Base-by-base conservation (phyloP, 108 stramenopile species). In the Aureococcus anophagefferens region DNA sequence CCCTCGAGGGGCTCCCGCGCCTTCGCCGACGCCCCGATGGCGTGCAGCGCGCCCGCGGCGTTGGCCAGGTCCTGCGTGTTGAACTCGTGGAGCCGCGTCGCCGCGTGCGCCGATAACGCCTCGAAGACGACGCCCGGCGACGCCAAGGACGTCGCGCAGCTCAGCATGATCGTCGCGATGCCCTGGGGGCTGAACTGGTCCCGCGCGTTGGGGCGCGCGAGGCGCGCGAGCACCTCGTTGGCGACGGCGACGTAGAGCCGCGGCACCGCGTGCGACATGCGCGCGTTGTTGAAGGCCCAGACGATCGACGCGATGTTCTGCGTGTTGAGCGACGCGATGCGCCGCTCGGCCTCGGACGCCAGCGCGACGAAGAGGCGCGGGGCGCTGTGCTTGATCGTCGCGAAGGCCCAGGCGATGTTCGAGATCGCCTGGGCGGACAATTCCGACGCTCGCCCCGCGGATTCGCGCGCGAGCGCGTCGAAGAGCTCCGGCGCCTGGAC, bases 351-450 rank as follows among this genome's bases (percentile, higher is more conserved):
- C 51, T 25, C 7, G 21, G 17, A 18, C 51, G 51, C 51, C 1
- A 59, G 25, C 3, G 51, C 51, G 7, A 25, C 51, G 25, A 28
- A 59, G 21, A 59, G 51, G 7, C 51, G 21, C 15, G 65, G 65
- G 4, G 65, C 65, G 30, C 15, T 16, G 68, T 69, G 36, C 30
- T 16, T 4, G 30, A 31, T 36, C 68, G 35, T 69, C 17, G 68
- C 68, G 28, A 69, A 69, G 44, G 68, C 68, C 68, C 68, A 69
- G 32, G 68, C 68, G 11, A 51, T 59, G 51, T 69, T 69, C 30
- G 46, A n/a, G 21, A 69, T 16, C n/a, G 35, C 35, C 51, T 69
- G 68, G 4, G 51, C 51, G 21, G 51, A 25, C 51, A 16, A 59
- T 11, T 59, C 25, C 3, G 4, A 3, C 21, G 25, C 25, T 16